These are phyloP conservation scores for Sporisorium graminicola DNA, from an alignment of 1,284 basidiomycete species.

Conservation along the genomic window DNA sequence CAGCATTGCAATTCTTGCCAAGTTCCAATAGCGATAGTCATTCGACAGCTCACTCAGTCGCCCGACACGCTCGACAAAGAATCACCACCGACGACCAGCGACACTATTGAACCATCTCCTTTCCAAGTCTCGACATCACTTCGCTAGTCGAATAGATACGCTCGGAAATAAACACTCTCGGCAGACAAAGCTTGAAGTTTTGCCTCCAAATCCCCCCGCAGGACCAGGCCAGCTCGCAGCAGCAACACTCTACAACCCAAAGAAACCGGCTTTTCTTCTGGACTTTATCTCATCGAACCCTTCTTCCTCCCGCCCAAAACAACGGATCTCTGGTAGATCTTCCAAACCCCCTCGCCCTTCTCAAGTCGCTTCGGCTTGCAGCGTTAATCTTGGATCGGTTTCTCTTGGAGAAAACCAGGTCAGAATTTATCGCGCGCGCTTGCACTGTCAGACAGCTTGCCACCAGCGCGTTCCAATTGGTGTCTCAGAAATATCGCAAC, in stretches of 20 bases:
- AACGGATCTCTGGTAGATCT: constrained; percentile 5
- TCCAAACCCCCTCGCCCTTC: not conserved
- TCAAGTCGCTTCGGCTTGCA: not conserved
- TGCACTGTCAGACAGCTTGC: constrained; percentile 32
- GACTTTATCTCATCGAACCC: not conserved
- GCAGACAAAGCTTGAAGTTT: constrained; percentile 4
- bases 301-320: not conserved
- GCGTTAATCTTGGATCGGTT: not conserved
- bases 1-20: not conserved
- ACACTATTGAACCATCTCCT: not conserved
- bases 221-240: not conserved
- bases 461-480: constrained; percentile 19
- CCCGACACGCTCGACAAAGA: not conserved
- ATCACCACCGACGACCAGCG: not conserved
- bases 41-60: not conserved
- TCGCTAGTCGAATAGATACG: constrained; percentile 2
- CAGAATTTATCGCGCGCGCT: not conserved
- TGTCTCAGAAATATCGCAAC: constrained; percentile 20
- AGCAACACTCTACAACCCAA: not conserved
- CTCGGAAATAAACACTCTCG: no score
- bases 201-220: not conserved
- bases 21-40: not conserved
- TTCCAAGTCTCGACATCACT: not conserved
- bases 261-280: constrained; percentile 1
- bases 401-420: not conserved